A percentile compares a stretch with the other conserved stretches of the same genome.
Evolutionary conservation across 2,329 filamentous ascomycete species (phyloP).

Genomic region (Xylaria sp.): DNA sequence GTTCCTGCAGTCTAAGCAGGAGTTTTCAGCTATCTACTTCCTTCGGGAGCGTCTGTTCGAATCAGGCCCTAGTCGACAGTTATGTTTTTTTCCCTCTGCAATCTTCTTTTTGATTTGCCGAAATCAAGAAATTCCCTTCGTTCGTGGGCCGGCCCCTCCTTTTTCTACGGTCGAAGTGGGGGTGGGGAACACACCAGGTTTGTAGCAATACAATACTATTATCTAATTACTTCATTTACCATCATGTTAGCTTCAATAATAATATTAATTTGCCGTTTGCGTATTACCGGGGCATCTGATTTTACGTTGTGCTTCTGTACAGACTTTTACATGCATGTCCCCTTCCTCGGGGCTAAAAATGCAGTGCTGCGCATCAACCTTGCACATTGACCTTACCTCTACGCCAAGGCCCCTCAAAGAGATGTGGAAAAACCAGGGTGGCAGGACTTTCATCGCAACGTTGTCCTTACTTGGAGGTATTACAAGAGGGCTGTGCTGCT

Average conservation of each 20-base stretch:
- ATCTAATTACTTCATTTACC: too few relatives aligned
- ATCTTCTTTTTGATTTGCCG: not conserved
- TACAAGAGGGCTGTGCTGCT: too few relatives aligned
- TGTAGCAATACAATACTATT: not conserved
- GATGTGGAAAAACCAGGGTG: too few relatives aligned
- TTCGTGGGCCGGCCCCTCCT: not conserved
- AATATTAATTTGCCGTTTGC: too few relatives aligned
- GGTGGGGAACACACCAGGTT: not conserved
- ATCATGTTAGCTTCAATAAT: not conserved
- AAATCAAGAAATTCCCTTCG: not conserved
- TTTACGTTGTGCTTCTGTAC: too few relatives aligned
- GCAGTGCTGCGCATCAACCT: too few relatives aligned
- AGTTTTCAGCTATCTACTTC: conserved; percentile 12
- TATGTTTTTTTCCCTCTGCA: not conserved
- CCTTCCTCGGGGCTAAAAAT: not conserved
- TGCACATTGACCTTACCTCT: too few relatives aligned
- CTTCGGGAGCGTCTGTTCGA: conserved; percentile 30
- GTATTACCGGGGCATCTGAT: too few relatives aligned
- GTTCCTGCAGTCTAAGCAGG: not conserved
- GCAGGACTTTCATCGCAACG: too few relatives aligned
- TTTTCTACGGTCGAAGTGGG: not conserved
- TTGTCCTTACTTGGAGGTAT: too few relatives aligned
- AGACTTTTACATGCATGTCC: not conserved
- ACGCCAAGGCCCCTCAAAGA: too few relatives aligned
- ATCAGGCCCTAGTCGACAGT: conserved; percentile 19